Evolutionary conservation across 2,329 filamentous ascomycete species (phyloP).

Genomic region (Trichoderma endophyticum): DNA sequence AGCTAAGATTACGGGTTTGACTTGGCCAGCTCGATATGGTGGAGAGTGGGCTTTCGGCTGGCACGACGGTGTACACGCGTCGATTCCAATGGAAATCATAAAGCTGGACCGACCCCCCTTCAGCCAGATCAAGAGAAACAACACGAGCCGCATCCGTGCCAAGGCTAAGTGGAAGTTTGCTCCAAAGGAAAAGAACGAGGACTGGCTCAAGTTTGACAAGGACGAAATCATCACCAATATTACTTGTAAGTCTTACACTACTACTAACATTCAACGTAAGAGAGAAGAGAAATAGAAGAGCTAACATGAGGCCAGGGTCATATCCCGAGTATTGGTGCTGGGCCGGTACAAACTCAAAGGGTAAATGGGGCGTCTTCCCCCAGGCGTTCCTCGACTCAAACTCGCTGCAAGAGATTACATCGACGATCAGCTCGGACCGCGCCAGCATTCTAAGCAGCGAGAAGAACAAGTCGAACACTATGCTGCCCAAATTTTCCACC

Average conservation of each 20-base stretch:
- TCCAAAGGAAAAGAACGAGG: slow-evolving; percentile 41
- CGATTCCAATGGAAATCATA: slow-evolving; percentile 48
- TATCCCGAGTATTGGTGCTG: slow-evolving; percentile 54
- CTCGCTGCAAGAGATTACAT: slow-evolving; percentile 40
- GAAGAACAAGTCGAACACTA: slow-evolving; percentile 32
- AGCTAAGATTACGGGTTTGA: slow-evolving; percentile 48
- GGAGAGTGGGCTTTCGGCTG: slow-evolving; percentile 58
- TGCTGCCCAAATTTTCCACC: slow-evolving; percentile 36
- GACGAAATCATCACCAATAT: slow-evolving; percentile 66
- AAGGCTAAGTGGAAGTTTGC: slow-evolving; percentile 53
- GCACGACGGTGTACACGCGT: slow-evolving; percentile 52
- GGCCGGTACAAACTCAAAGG: slow-evolving; percentile 51
- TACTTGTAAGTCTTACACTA: slow-evolving; percentile 42
- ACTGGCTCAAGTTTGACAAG: slow-evolving; percentile 62
- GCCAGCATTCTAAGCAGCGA: slow-evolving; percentile 35
- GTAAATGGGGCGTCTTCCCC: slow-evolving; percentile 53
- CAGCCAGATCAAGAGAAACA: slow-evolving; percentile 45
- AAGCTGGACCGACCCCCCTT: slow-evolving; percentile 47
- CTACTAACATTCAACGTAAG: background rate
- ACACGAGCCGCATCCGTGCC: slow-evolving; percentile 46
- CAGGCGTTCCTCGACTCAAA: slow-evolving; percentile 46
- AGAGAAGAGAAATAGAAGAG: background rate
- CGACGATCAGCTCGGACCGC: slow-evolving; percentile 28
- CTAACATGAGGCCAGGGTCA: slow-evolving; percentile 34
- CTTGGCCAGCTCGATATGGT: slow-evolving; percentile 49